phyloP scores from a whole-genome alignment of 2,329 filamentous ascomycete genomes.

The Dothiorella sarmentorum region DNA sequence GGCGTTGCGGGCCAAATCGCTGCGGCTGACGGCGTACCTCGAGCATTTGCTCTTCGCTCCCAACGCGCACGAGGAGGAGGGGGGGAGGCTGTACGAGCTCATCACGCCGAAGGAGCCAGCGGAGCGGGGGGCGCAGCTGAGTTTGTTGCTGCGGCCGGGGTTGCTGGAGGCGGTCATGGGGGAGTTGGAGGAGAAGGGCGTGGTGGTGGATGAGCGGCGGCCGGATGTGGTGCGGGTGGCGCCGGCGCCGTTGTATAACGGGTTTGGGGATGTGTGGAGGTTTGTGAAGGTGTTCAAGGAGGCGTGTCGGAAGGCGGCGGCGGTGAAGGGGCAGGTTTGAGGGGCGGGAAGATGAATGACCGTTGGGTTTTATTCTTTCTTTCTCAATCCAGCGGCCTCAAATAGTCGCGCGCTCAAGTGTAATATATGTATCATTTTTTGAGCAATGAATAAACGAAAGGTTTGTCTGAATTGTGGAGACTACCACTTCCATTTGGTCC shows the following conservation, averaged over 20 bases:
- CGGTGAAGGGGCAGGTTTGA: neutral
- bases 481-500: too few relatives aligned
- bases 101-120: constrained; percentile 67
- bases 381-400: too few relatives aligned
- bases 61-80: constrained; percentile 24
- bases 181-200: constrained; percentile 63
- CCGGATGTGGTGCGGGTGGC: constrained; percentile 82
- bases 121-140: constrained; percentile 75
- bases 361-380: too few relatives aligned
- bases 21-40: constrained; percentile 72
- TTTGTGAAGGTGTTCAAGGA: constrained; percentile 40
- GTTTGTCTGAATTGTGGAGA: too few relatives aligned
- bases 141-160: constrained; percentile 64
- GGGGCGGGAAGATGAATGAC: too few relatives aligned
- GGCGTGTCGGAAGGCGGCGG: constrained; percentile 11
- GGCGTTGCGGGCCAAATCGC: constrained; percentile 65
- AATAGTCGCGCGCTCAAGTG: too few relatives aligned
- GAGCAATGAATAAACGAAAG: too few relatives aligned
- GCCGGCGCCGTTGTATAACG: constrained; percentile 80
- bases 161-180: constrained; percentile 66
- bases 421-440: too few relatives aligned
- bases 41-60: constrained; percentile 58
- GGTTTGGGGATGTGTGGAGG: constrained; percentile 66
- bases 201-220: constrained; percentile 78
- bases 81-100: constrained; percentile 43